A percentile compares a stretch with the other conserved stretches of the same genome.
phyloP scores from a whole-genome alignment of 768 basidiomycete genomes.

The Tylopilus felleus region DNA sequence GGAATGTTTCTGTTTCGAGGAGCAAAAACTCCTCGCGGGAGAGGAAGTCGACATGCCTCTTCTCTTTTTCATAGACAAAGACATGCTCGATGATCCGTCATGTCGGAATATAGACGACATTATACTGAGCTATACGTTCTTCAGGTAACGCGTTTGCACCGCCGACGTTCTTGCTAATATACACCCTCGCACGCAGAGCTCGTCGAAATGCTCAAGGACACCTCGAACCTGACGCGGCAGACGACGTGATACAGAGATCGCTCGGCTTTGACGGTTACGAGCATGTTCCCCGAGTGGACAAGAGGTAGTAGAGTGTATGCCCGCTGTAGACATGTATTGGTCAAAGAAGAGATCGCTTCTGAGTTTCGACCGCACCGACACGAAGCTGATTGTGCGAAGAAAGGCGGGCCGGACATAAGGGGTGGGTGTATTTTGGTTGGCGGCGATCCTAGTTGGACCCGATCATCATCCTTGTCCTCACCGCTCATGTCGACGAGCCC shows the following conservation, averaged over 20 bases:
- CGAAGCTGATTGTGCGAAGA: background rate
- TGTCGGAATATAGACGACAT: slow-evolving; percentile 87
- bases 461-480: slow-evolving; percentile 13
- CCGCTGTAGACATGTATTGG: no score
- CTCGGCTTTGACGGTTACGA: slow-evolving; percentile 71
- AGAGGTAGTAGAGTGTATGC: background rate
- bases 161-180: background rate
- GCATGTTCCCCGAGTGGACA: slow-evolving; percentile 35
- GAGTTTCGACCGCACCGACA: no score
- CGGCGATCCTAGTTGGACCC: background rate
- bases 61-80: slow-evolving; percentile 98
- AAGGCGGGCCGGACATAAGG: background rate
- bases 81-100: slow-evolving; percentile 88
- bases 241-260: slow-evolving; percentile 75
- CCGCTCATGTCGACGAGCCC: slow-evolving; percentile 29
- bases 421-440: background rate
- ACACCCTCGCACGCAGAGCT: slow-evolving; percentile 49
- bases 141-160: slow-evolving; percentile 54
- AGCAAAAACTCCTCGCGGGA: slow-evolving; percentile 89
- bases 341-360: background rate
- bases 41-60: slow-evolving; percentile 99
- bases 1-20: slow-evolving; percentile 99
- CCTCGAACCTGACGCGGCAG: slow-evolving; percentile 84
- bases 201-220: slow-evolving; percentile 82
- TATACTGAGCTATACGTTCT: slow-evolving; percentile 96